Evolutionary conservation across 352 stramenopile species (phyloP).

Genomic region (Phytophthora citrophthora): DNA sequence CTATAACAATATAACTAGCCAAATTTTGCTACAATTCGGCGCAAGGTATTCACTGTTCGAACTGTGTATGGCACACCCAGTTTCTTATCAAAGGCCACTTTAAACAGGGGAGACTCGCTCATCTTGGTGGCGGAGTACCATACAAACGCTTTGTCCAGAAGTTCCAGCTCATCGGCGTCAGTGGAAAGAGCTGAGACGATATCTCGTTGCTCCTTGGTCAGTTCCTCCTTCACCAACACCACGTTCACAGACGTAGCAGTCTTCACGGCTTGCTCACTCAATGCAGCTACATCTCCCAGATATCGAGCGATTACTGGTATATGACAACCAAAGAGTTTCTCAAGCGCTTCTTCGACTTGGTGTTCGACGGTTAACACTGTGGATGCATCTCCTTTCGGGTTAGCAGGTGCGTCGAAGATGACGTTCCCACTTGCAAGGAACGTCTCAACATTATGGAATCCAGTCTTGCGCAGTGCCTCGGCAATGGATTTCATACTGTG

Average conservation of each 20-base stretch:
- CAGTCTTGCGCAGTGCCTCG: conserved; percentile 14
- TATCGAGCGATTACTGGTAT: conserved; percentile 35
- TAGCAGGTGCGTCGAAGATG: conserved; percentile 18
- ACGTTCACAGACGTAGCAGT: conserved; percentile 33
- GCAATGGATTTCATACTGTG: conserved; percentile 44
- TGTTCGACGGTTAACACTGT: conserved; percentile 16
- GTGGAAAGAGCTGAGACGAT: conserved; percentile 24
- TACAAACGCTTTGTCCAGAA: conserved; percentile 35
- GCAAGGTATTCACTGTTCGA: conserved; percentile 41
- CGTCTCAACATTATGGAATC: conserved; percentile 31
- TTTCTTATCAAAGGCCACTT: conserved; percentile 44
- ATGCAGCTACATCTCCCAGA: conserved; percentile 16
- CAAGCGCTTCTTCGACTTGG: conserved; percentile 30
- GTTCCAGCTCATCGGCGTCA: conserved; percentile 27
- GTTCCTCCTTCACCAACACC: conserved; percentile 31
- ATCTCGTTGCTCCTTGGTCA: conserved; percentile 25
- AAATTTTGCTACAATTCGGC: conserved; percentile 38
- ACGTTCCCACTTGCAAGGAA: conserved; percentile 45
- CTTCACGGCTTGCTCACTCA: conserved; percentile 13
- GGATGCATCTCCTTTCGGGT: not conserved
- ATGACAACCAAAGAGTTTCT: conserved; percentile 28
- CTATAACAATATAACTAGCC: conserved; percentile 1
- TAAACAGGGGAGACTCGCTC: conserved; percentile 45
- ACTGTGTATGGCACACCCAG: conserved; percentile 32
- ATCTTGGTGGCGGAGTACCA: conserved; percentile 45